Conservation (phyloP, 192 early-diverging fungal genomes). For the Spinellus fusiger region DNA sequence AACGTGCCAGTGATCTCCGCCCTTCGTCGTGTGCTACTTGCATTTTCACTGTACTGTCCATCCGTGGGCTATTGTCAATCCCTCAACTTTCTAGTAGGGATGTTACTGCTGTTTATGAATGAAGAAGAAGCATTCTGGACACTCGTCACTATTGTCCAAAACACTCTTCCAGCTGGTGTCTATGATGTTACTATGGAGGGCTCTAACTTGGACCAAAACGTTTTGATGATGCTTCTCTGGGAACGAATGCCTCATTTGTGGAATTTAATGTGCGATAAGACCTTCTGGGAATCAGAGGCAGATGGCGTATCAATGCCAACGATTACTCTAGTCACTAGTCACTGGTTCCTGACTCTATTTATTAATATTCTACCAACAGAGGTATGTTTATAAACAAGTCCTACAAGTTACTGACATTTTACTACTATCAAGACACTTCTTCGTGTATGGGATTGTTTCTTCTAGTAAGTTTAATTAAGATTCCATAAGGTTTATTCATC, state of each 20-base stretch:
- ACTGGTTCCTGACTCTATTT: constrained; percentile 80
- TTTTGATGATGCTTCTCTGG: constrained; percentile 54
- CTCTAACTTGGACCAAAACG: constrained; percentile 63
- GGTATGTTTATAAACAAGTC: constrained; percentile 44
- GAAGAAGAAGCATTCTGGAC: constrained; percentile 64
- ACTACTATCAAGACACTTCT: constrained; percentile 37
- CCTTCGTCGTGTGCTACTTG: constrained; percentile 58
- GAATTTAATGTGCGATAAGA: constrained; percentile 37
- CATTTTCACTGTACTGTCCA: constrained; percentile 65
- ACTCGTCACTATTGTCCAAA: constrained; percentile 66
- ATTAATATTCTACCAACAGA: constrained; percentile 74
- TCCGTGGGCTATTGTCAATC: constrained; percentile 81
- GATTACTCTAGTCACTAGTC: constrained; percentile 70
- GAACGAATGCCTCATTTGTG: constrained; percentile 46
- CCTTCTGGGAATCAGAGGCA: constrained; percentile 42
- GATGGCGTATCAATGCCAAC: constrained; percentile 54
- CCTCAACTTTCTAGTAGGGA: constrained; percentile 43
- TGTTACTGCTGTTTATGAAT: neutral
- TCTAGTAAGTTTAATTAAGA: constrained; percentile 36
- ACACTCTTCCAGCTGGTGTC: constrained; percentile 66
- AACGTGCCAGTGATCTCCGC: constrained; percentile 58
- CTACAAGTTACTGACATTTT: neutral
- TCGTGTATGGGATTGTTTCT: constrained; percentile 64
- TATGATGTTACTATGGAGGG: constrained; percentile 73
- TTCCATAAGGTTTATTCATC: neutral